Evolutionary conservation across 2,329 filamentous ascomycete genomes (phyloP).

Genomic region (Leptoxyphium fumago): DNA sequence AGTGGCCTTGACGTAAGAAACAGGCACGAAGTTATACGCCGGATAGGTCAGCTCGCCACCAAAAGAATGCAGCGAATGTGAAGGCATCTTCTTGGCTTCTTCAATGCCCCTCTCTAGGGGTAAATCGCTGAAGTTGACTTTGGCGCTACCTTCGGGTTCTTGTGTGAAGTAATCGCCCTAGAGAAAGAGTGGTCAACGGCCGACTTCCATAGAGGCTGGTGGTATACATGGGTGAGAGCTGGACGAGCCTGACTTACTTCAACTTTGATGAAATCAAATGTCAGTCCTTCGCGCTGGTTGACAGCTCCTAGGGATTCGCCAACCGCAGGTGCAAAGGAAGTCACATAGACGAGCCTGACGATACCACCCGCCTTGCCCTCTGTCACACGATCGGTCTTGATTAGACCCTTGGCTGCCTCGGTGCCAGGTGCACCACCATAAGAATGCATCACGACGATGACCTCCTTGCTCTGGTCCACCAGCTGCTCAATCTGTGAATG

Average conservation of each 20-base stretch:
- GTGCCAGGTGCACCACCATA: conserved; percentile 16
- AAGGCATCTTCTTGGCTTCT: background rate
- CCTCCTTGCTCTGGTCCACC: conserved; percentile 11
- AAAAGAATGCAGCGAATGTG: background rate
- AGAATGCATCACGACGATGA: conserved; percentile 17
- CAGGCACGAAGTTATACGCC: background rate
- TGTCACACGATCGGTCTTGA: conserved; percentile 6
- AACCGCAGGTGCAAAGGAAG: conserved; percentile 11
- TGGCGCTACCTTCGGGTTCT: background rate
- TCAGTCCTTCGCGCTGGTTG: background rate
- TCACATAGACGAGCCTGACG: conserved; percentile 12
- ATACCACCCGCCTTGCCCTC: conserved; percentile 10
- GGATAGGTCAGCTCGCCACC: background rate
- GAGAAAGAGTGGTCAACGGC: too few relatives aligned
- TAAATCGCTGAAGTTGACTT: background rate
- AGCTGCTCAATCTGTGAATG: conserved; percentile 5
- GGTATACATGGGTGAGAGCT: too few relatives aligned
- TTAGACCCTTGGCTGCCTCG: conserved; percentile 13
- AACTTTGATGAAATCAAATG: background rate
- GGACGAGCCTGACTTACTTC: background rate
- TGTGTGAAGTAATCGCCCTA: background rate
- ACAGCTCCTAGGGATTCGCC: conserved; percentile 4
- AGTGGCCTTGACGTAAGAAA: background rate
- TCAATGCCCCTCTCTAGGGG: background rate
- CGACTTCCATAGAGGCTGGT: too few relatives aligned